Conservation (phyloP, 2,329 filamentous ascomycete species). For the Trichoderma arundinaceum region DNA sequence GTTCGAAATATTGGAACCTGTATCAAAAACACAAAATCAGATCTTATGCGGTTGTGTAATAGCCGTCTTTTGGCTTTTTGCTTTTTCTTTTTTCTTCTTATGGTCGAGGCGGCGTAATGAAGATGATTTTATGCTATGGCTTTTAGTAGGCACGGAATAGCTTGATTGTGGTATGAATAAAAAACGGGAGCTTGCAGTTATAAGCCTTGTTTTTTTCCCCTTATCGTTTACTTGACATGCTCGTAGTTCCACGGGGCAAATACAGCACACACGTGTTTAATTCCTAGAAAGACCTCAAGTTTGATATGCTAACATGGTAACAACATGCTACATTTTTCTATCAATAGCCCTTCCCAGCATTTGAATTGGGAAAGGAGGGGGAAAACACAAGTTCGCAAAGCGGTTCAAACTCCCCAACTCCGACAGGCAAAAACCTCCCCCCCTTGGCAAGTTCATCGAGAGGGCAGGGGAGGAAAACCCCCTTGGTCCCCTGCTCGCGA, state of each 20-base stretch:
- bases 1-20: constrained; percentile 21
- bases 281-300: not conserved
- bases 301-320: not conserved
- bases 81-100: not conserved
- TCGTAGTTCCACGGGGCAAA: not conserved
- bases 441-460: constrained; percentile 1
- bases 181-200: not conserved
- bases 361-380: too few species aligned
- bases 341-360: constrained; percentile 10
- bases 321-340: constrained; percentile 26
- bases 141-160: not conserved
- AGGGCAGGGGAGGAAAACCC: not conserved
- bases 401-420: constrained; percentile 17
- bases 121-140: not conserved
- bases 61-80: not conserved
- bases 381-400: not conserved
- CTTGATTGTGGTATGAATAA: not conserved
- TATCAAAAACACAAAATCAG: constrained; percentile 16
- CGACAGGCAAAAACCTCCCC: constrained; percentile 14
- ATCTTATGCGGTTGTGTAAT: constrained; percentile 3
- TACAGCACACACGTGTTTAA: too few species aligned
- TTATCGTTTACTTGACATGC: not conserved
- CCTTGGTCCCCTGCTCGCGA: not conserved
- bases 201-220: not conserved
- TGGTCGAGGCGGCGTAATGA: not conserved